Conservation (phyloP, 2,329 filamentous ascomycete genomes). For the Arthroderma uncinatum region DNA sequence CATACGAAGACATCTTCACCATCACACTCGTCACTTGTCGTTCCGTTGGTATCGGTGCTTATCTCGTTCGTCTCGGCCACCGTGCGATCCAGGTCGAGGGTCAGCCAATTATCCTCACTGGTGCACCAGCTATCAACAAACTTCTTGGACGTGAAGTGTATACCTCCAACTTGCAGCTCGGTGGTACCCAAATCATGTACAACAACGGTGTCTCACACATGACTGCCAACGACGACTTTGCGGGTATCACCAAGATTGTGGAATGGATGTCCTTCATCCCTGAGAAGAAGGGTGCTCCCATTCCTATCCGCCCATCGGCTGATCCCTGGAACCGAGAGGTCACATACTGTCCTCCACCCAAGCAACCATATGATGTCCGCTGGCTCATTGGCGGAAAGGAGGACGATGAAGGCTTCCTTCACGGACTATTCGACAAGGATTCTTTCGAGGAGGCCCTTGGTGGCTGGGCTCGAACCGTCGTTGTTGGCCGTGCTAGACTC, state of each 20-base stretch:
- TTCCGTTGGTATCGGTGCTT: slow-evolving; percentile 98
- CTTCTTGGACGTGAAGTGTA: slow-evolving; percentile 95
- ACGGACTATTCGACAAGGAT: slow-evolving; percentile 89
- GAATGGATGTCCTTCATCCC: slow-evolving; percentile 97
- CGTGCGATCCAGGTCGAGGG: slow-evolving; percentile 98
- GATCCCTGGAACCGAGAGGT: slow-evolving; percentile 93
- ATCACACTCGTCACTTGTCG: slow-evolving; percentile 94
- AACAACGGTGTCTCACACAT: slow-evolving; percentile 99
- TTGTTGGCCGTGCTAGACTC: slow-evolving; percentile 89
- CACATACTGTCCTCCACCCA: slow-evolving; percentile 64
- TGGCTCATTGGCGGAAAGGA: slow-evolving; percentile 86
- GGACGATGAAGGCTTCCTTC: slow-evolving; percentile 66
- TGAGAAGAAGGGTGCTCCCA: slow-evolving; percentile 83
- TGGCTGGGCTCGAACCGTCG: slow-evolving; percentile 93
- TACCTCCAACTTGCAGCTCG: slow-evolving; percentile 96
- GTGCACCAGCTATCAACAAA: slow-evolving; percentile 96
- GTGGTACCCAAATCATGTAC: slow-evolving; percentile 99
- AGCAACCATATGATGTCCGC: slow-evolving; percentile 81
- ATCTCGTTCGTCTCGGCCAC: slow-evolving; percentile 94
- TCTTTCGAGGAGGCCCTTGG: slow-evolving; percentile 95
- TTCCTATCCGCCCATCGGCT: slow-evolving; percentile 76
- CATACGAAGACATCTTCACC: slow-evolving; percentile 98
- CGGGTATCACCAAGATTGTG: slow-evolving; percentile 93
- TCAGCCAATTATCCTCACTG: slow-evolving; percentile 96
- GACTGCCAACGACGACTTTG: slow-evolving; percentile 95